Percentiles rank a stretch among this genome's conserved stretches.
Evolutionary conservation across 2,329 filamentous ascomycete genomes (phyloP).

Genomic region (Alternaria sp.): DNA sequence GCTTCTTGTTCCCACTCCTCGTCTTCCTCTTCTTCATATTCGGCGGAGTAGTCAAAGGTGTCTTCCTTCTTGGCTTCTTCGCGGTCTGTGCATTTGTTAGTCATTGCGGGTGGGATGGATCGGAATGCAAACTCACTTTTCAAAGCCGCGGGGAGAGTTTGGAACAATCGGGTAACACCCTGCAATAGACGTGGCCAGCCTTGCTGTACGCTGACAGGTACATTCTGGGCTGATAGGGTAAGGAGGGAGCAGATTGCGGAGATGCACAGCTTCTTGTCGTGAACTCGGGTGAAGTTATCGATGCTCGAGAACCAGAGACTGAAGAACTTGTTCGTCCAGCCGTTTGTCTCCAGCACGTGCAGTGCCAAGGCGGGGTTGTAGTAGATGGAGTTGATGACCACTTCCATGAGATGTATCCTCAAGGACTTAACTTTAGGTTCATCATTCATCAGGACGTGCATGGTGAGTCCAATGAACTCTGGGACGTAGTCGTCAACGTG

Average conservation of each 20-base stretch:
- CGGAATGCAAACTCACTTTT: constrained; percentile 67
- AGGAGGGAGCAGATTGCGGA: constrained; percentile 89
- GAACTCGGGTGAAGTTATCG: constrained; percentile 88
- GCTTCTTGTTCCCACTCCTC: constrained; percentile 81
- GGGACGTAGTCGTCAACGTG: constrained; percentile 87
- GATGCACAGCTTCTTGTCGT: constrained; percentile 98
- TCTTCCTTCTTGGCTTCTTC: constrained; percentile 87
- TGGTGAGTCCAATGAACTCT: constrained; percentile 87
- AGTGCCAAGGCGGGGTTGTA: constrained; percentile 90
- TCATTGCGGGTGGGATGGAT: constrained; percentile 14
- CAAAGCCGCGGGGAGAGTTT: constrained; percentile 83
- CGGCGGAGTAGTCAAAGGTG: constrained; percentile 79
- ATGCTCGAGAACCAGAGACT: constrained; percentile 98
- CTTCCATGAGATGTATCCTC: constrained; percentile 96
- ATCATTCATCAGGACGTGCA: constrained; percentile 76
- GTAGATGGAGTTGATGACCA: constrained; percentile 97
- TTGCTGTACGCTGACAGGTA: constrained; percentile 89
- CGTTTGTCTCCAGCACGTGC: constrained; percentile 85
- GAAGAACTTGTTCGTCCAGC: constrained; percentile 99
- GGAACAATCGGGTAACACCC: constrained; percentile 89
- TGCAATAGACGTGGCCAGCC: constrained; percentile 92
- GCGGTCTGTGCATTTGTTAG: constrained; percentile 64
- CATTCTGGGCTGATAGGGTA: constrained; percentile 76
- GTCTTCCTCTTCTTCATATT: constrained; percentile 77
- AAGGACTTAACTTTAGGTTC: constrained; percentile 91